A percentile compares a stretch with the other conserved stretches of the same genome.
Conservation (phyloP, 2,329 filamentous ascomycete genomes). For the Botrytis squamosa region DNA sequence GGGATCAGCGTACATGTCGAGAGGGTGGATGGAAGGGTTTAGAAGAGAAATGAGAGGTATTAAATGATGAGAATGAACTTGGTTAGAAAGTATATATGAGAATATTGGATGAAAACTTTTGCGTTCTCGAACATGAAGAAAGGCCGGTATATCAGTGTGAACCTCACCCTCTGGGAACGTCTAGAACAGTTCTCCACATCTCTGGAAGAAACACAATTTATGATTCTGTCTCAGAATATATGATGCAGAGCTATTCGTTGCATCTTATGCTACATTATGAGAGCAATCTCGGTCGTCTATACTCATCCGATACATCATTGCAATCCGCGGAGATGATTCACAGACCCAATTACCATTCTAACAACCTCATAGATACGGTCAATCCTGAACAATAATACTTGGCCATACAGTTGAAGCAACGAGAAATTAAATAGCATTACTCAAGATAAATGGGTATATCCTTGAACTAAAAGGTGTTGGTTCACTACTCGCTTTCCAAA, state of each 20-base stretch:
- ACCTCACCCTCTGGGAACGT: accelerated
- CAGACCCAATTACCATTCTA: neutral
- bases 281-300: no score
- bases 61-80: no score
- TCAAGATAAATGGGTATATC: neutral
- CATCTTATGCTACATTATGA: no score
- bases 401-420: neutral
- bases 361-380: neutral
- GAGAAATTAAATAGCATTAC: no score
- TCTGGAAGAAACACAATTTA: neutral
- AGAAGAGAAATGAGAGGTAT: accelerated
- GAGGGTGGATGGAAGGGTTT: neutral
- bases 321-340: no score
- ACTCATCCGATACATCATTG: no score
- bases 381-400: neutral
- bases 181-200: neutral
- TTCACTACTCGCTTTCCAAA: neutral
- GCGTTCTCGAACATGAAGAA: neutral
- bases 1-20: neutral
- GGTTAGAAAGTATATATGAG: accelerated
- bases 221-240: no score
- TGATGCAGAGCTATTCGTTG: no score
- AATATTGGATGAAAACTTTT: neutral
- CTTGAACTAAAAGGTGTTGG: neutral
- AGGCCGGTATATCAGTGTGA: neutral